Evolutionary conservation across 352 stramenopile genomes (phyloP).

Genomic region (Ophiocytium majus): DNA sequence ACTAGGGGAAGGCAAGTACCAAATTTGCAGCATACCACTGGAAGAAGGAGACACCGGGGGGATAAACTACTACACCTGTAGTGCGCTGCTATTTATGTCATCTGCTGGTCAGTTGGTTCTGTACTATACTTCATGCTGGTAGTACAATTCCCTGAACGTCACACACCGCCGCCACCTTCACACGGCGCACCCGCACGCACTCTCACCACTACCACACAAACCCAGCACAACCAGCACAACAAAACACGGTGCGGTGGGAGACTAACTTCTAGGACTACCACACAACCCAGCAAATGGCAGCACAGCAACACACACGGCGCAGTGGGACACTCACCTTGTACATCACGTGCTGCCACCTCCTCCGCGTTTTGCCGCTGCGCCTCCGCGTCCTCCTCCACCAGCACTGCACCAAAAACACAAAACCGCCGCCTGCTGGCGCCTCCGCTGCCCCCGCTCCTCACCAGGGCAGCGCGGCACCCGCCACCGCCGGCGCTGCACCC

Average conservation of each 20-base stretch:
- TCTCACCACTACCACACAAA: not conserved
- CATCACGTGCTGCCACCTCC: not conserved
- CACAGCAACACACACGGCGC: not conserved
- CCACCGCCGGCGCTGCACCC: not conserved
- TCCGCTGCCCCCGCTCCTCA: not conserved
- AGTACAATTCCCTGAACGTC: too few relatives aligned
- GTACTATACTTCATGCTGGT: too few relatives aligned
- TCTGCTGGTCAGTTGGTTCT: too few relatives aligned
- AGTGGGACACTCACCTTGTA: not conserved
- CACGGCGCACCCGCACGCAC: too few relatives aligned
- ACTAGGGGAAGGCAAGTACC: too few relatives aligned
- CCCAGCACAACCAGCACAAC: not conserved
- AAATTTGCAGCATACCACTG: too few relatives aligned
- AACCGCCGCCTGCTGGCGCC: not conserved
- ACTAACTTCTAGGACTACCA: too few relatives aligned
- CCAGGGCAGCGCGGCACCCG: not conserved
- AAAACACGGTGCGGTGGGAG: too few relatives aligned
- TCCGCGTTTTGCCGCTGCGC: not conserved
- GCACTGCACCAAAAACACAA: slow-evolving; percentile 14
- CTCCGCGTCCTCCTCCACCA: not conserved
- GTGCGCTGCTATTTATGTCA: too few relatives aligned
- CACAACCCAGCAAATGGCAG: not conserved
- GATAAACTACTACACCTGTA: too few relatives aligned
- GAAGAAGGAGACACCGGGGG: too few relatives aligned
- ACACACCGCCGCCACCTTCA: too few relatives aligned